These are phyloP conservation scores for Paramecium biaurelia DNA, from an alignment of 73 alveolate species.

Conservation along the genomic window DNA sequence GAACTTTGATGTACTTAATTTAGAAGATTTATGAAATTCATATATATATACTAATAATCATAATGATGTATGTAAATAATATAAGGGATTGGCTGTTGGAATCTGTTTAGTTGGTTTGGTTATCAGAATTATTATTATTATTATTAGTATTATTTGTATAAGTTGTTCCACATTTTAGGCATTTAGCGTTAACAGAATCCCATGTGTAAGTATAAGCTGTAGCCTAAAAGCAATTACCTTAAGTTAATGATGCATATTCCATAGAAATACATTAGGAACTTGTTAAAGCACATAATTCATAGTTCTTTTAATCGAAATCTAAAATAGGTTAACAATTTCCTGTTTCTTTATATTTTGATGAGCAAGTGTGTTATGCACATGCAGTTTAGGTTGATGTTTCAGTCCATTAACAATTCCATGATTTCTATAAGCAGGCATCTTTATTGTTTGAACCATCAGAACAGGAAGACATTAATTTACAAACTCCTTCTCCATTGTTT, in stretches of 20 bases:
- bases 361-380: neutral
- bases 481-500: neutral
- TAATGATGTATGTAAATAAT: neutral
- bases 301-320: neutral
- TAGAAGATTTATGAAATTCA: slow-evolving; percentile 22
- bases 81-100: neutral
- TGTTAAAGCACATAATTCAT: neutral
- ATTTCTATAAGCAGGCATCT: neutral
- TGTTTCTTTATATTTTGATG: neutral
- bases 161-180: neutral
- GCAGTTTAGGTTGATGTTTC: neutral
- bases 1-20: neutral
- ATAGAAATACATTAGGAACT: neutral
- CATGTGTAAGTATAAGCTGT: slow-evolving; percentile 10
- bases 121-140: neutral
- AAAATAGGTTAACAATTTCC: neutral
- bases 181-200: neutral
- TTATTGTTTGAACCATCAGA: neutral
- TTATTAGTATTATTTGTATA: neutral
- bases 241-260: neutral
- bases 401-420: slow-evolving; percentile 26
- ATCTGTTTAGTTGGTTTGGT: neutral
- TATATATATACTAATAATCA: slow-evolving; percentile 25
- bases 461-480: neutral
- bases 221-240: neutral